These are phyloP conservation scores for Fomitopsis schrenkii DNA, from an alignment of 1,284 basidiomycete genomes.

Conservation along the genomic window DNA sequence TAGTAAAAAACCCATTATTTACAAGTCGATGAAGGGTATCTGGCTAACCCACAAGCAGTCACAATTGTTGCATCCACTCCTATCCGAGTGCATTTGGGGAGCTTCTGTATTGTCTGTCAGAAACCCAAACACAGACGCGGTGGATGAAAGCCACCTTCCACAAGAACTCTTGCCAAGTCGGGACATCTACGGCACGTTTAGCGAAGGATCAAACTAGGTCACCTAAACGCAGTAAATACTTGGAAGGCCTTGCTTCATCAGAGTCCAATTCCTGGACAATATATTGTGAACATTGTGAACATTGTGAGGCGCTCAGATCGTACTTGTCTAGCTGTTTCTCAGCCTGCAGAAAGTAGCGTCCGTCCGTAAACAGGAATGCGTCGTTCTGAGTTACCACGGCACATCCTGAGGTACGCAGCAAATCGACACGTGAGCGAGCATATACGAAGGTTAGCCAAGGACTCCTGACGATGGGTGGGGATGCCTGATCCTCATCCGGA, in stretches of 20 bases:
- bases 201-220: not conserved
- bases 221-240: slow-evolving; percentile 34
- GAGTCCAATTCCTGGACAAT: slow-evolving; percentile 74
- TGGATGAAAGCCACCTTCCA: slow-evolving; percentile 49
- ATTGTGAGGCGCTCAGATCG: slow-evolving; percentile 15
- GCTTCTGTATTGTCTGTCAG: slow-evolving; percentile 40
- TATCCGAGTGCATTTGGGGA: slow-evolving; percentile 59
- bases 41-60: slow-evolving; percentile 42
- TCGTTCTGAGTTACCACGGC: slow-evolving; percentile 75
- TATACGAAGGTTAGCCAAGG: not conserved
- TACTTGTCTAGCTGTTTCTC: slow-evolving; percentile 83
- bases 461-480: no score
- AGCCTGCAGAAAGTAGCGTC: slow-evolving; percentile 92
- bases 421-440: not conserved
- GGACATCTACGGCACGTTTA: slow-evolving; percentile 54
- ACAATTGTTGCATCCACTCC: slow-evolving; percentile 84
- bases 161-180: slow-evolving; percentile 88
- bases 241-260: slow-evolving; percentile 88
- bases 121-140: not conserved
- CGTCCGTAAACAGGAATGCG: slow-evolving; percentile 88
- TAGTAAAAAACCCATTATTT: no score
- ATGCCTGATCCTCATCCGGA: no score
- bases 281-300: not conserved
- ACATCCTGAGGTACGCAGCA: slow-evolving; percentile 45
- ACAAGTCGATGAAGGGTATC: not conserved